phyloP scores from a whole-genome alignment of 169 alveolate species.

The Plasmodium reichenowi region DNA sequence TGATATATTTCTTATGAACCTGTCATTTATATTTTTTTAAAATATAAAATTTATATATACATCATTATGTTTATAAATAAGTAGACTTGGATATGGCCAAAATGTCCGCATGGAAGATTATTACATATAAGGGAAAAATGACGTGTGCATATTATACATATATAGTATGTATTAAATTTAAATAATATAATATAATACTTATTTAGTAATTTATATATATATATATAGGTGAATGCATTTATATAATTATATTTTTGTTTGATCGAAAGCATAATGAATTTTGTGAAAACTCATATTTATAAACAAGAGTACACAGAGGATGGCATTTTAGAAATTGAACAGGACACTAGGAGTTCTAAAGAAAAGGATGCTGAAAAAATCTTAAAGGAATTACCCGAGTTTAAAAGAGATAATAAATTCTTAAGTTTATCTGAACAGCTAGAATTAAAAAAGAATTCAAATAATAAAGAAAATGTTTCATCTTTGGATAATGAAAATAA shows the following conservation, averaged over 20 bases:
- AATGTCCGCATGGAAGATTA: no score
- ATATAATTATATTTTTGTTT: not conserved
- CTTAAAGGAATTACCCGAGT: slow-evolving; percentile 71
- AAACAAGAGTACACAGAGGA: slow-evolving; percentile 66
- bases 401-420: slow-evolving; percentile 53
- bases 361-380: slow-evolving; percentile 50
- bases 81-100: no score
- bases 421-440: slow-evolving; percentile 65
- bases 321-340: slow-evolving; percentile 63
- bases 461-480: not conserved
- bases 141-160: no score
- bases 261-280: slow-evolving; percentile 38
- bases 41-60: no score
- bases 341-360: slow-evolving; percentile 70
- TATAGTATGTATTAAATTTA: no score
- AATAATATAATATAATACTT: no score
- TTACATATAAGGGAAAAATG: no score
- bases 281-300: slow-evolving; percentile 70
- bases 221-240: no score
- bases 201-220: no score
- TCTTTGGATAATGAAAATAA: slow-evolving; percentile 13
- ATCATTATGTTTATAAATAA: no score
- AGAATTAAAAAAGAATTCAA: slow-evolving; percentile 44
- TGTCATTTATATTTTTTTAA: no score
- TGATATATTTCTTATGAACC: no score